Conservation (phyloP, 345 rosid species). For the Populus tremula region DNA sequence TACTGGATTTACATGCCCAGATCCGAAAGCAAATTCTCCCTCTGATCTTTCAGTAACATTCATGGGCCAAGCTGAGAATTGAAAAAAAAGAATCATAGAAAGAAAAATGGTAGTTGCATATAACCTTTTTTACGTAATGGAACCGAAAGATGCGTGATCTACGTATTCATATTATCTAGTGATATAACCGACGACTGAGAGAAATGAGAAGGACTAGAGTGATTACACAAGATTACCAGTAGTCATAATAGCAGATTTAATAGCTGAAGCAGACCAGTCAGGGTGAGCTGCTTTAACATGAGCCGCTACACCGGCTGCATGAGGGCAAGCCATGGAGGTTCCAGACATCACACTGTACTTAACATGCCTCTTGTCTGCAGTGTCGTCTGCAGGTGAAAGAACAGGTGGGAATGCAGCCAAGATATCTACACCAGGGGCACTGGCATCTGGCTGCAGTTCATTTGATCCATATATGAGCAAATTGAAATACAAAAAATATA, state of each 20-base stretch:
- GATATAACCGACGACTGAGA: too few relatives aligned
- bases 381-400: constrained; percentile 8
- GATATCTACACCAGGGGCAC: constrained; percentile 48
- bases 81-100: not conserved
- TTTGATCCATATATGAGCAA: not conserved
- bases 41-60: constrained; percentile 26
- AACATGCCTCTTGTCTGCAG: constrained; percentile 21
- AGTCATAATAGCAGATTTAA: constrained; percentile 63
- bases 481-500: not conserved
- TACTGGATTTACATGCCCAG: constrained; percentile 30
- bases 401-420: constrained; percentile 41
- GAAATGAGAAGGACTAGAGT: too few relatives aligned
- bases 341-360: constrained; percentile 40
- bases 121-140: not conserved
- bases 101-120: not conserved
- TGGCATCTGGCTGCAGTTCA: constrained; percentile 44
- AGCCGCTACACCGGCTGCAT: constrained; percentile 46
- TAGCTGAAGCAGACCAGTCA: constrained; percentile 59
- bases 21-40: not conserved
- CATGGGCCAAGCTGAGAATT: constrained; percentile 36
- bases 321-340: constrained; percentile 67
- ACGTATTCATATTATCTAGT: not conserved
- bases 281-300: constrained; percentile 46
- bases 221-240: constrained; percentile 37
- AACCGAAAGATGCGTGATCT: not conserved